Evolutionary conservation across 2,329 filamentous ascomycete species (phyloP), one percentile per base, ranked within the genome.

Genomic region (Colletotrichum nymphaeae): DNA sequence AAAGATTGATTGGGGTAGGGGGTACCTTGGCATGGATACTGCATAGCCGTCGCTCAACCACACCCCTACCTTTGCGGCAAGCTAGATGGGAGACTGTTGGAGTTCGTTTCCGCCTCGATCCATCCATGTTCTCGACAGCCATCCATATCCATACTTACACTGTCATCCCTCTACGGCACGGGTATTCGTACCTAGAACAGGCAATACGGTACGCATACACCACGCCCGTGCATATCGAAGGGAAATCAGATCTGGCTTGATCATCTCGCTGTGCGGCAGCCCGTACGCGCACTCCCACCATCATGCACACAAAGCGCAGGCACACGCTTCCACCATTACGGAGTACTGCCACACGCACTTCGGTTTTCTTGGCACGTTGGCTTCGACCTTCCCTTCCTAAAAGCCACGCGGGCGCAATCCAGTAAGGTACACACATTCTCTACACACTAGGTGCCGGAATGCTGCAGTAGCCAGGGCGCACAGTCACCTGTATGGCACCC

Each of bases 311-410:
- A 55, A 24, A 55, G 52, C 52, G 14, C 58, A 5, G 32, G 22
- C 32, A 19, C 22, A 62, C 35, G 24, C 22, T 19, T 9, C 37
- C 37, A 62, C 5, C 52, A 28, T 19, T 63, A 52, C 32, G 32
- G 32, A 35, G 32, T 35, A 35, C 28, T 59, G 37, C 55, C 62
- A 66, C 68, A 67, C 55, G 46, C 63, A 46, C 35, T 57, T 52
- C 49, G 67, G n/a, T 55, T 19, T 53, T 24, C 65, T 69, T 72
- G 69, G 69, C 69, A 16, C 30, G 8, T 63, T 64, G 58, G 69
- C 59, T 59, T 72, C 69, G 59, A 72, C 69, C 65, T 69, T 69
- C 53, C 65, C 55, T 52, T 11, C 42, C 16, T 63, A 26, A n/a
- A 59, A 37, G 22, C 30, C 16, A 5, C 5, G 14, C 37, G 28